Evolutionary conservation across 139 green algal species (phyloP).

Genomic region (Chlorella sp.): DNA sequence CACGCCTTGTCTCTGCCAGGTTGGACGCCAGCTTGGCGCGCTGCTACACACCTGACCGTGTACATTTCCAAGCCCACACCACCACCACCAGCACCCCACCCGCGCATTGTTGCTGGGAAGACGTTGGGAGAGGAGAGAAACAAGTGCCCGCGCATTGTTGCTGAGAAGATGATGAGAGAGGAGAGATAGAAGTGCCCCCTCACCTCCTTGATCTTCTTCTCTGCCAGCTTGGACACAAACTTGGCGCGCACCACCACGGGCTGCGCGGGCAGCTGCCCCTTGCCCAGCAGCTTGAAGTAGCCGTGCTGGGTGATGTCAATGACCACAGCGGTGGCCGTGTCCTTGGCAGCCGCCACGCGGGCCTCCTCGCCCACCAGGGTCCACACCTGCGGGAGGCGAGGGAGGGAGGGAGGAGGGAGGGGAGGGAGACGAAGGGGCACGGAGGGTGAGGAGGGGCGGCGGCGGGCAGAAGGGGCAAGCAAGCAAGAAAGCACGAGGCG

Average conservation of each 20-base stretch:
- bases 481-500: background rate
- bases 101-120: no score
- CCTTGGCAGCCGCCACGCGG: conserved; percentile 76
- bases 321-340: conserved; percentile 81
- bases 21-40: background rate
- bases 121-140: no score
- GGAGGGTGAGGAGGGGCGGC: background rate
- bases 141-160: no score
- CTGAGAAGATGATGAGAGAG: no score
- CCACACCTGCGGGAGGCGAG: background rate
- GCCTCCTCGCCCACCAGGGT: conserved; percentile 56
- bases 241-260: conserved; percentile 97
- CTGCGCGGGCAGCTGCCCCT: conserved; percentile 94
- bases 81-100: no score
- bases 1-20: background rate
- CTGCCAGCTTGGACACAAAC: conserved; percentile 97
- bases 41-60: background rate
- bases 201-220: conserved; percentile 99
- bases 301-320: conserved; percentile 98
- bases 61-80: background rate
- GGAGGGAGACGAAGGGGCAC: no score
- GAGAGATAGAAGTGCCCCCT: no score
- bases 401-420: no score
- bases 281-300: conserved; percentile 96
- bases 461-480: no score